Base-by-base conservation (phyloP, 2,329 filamentous ascomycete genomes). In the Alternaria burnsii region DNA sequence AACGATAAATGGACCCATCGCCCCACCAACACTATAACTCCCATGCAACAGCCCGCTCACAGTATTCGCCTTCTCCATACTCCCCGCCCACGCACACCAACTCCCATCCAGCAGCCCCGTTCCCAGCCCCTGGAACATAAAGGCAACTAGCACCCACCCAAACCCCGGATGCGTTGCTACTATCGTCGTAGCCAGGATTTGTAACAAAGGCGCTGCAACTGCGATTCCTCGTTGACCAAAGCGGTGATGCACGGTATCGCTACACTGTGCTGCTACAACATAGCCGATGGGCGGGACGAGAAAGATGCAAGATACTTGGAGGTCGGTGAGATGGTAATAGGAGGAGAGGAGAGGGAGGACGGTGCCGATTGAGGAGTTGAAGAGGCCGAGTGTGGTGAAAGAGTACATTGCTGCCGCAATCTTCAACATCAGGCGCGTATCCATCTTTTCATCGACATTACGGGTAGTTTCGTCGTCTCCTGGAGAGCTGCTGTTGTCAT, bases 391-490 rank as follows among this genome's bases (percentile, higher is more conserved):
- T 1, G 86, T 82, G 5, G 86, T 69, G 61, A 89, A 86, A 7
- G 82, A 83, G 79, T 82, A 87, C 73, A 88, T 88, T 0, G 85
- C 83, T 0, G 87, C 82, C 2, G 80, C 75, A 1, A 87, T 78
- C 10, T 83, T 82, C 63, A 79, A 51, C 1, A 50, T 11, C 8
- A 68, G 56, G 6, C 38, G 40, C 7, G 9, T 8, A 1, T 59
- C 20, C 55, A 58, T 55, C 6, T 46, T 47, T 8, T 34, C 26
- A 12, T 26, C 26, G 1, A 32, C 16, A 9, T 12, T 12, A 9
- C 28, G 20, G 10, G 22, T n/a, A 11, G 4, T 12, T 3, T 26
- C 28, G 11, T 28, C 24, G 11, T 28, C 30, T 43, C 4, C 14
- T 8, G 12, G 24, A 16, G 30, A n/a, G 4, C 36, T 36, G 11